Evolutionary conservation across 2,329 filamentous ascomycete species (phyloP), one percentile per base, ranked within the genome.

Genomic region (Simplicillium aogashimaense): DNA sequence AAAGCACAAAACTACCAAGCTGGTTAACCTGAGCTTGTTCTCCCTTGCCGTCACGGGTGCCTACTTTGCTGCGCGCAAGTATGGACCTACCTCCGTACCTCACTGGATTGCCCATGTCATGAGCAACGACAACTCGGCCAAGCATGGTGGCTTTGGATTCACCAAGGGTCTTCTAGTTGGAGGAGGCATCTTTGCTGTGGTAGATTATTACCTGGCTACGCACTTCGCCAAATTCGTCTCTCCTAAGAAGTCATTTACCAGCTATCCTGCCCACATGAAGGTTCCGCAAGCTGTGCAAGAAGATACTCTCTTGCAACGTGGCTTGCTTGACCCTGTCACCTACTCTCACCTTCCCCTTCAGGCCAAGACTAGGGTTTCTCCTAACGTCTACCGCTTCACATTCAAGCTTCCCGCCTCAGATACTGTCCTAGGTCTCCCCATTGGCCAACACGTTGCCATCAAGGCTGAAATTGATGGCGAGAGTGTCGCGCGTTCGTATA

Each of bases 371-470:
- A 43, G 58, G 7, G 42, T 70, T 11, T 56, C 66, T 1, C 65
- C 66, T 4, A 60, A 64, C 36, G 64, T 68, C 5, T 73, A 65
- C 51, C 61, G 61, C 16, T 59, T 73, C 10, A 55, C 60, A 6
- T 75, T 77, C 31, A 53, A 60, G 18, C 60, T 77, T 3, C 73
- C 74, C 1, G 58, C 56, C 0, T 46, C 55, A 1, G 48, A 52
- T 8, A 61, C 64, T 2, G 58, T 73, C 0, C 61, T 76, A 3
- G 73, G 74, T 2, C 60, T 78, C 8, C 74, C 74, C 0, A 72
- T 68, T 7, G 74, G 74, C 6, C 73, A 78, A 48, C 74, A 78
- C 45, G 63, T 78, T 4, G 63, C 70, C 34, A 70, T 78, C 43
- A 64, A 64, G 40, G 69, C 69, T 2, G 56, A 53, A 2, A 51